Percentiles rank a stretch among this genome's conserved stretches.
Conservation (phyloP, 106 monocot species). For the Alisma plantagoaquatica region DNA sequence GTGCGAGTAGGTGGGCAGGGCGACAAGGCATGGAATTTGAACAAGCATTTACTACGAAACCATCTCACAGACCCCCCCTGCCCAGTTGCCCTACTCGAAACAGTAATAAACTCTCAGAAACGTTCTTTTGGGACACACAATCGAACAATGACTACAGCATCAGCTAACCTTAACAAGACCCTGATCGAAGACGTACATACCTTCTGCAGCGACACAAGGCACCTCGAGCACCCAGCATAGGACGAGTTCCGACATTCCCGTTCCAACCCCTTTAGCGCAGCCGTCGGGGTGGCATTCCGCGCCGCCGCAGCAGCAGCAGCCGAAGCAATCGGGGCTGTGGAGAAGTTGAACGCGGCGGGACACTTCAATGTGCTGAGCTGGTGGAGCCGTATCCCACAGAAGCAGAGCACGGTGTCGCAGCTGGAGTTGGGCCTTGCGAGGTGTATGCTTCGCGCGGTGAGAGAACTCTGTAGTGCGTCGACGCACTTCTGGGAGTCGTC, state of each 20-base stretch:
- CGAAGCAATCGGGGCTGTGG: too few species aligned
- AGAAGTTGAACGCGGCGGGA: slow-evolving; percentile 63
- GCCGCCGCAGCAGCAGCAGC: too few species aligned
- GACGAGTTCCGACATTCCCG: slow-evolving; percentile 75
- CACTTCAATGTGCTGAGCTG: slow-evolving; percentile 75
- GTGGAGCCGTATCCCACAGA: slow-evolving; percentile 94
- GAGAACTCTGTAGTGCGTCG: slow-evolving; percentile 57
- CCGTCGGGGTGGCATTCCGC: slow-evolving; percentile 45
- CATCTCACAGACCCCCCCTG: too few species aligned
- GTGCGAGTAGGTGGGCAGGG: too few species aligned
- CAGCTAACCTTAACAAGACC: too few species aligned
- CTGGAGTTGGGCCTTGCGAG: slow-evolving; percentile 58
- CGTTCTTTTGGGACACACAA: too few species aligned
- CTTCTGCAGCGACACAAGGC: slow-evolving; percentile 77
- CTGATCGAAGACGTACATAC: too few species aligned
- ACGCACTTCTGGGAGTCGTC: slow-evolving; percentile 94
- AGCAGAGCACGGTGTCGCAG: slow-evolving; percentile 86
- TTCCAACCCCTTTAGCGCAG: slow-evolving; percentile 51
- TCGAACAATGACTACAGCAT: too few species aligned
- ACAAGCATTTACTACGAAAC: too few species aligned
- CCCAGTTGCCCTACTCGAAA: too few species aligned
- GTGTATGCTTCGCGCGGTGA: slow-evolving; percentile 34
- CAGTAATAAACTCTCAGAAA: too few species aligned
- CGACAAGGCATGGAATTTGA: too few species aligned
- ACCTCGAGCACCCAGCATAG: slow-evolving; percentile 79